phyloP scores from a whole-genome alignment of 331 rosid genomes.

The Pyrus hybrid region DNA sequence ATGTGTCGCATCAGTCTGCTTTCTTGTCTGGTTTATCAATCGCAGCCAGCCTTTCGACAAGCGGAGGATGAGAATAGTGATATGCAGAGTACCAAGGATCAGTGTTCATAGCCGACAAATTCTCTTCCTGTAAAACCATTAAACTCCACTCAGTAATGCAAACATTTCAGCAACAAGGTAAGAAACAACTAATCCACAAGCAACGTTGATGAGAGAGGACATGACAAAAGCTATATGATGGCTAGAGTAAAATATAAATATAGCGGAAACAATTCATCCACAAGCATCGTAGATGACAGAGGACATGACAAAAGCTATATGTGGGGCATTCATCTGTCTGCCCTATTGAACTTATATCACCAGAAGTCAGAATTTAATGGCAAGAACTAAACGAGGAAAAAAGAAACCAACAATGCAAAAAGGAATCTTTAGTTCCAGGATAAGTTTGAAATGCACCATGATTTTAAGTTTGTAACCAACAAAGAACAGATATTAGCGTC shows the following conservation, averaged over 20 bases:
- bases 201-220: not conserved
- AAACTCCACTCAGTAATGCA: constrained; percentile 1
- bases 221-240: no score
- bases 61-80: constrained; percentile 95
- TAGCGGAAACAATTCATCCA: not conserved
- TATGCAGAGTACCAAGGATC: constrained; percentile 98
- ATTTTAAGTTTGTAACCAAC: not conserved
- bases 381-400: not conserved
- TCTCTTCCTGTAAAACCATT: constrained; percentile 62
- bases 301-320: no score
- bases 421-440: not conserved
- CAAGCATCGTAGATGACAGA: not conserved
- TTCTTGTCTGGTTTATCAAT: constrained; percentile 55
- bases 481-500: not conserved
- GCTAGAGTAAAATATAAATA: no score
- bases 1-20: constrained; percentile 32
- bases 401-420: not conserved
- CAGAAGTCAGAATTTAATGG: not conserved
- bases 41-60: constrained; percentile 80
- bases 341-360: not conserved
- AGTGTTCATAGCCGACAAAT: constrained; percentile 83
- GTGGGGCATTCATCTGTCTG: not conserved
- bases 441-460: not conserved
- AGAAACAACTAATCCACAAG: not conserved
- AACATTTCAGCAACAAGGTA: not conserved